phyloP scores from a whole-genome alignment of 2,329 filamentous ascomycete genomes.

The Phialocephala sp. region DNA sequence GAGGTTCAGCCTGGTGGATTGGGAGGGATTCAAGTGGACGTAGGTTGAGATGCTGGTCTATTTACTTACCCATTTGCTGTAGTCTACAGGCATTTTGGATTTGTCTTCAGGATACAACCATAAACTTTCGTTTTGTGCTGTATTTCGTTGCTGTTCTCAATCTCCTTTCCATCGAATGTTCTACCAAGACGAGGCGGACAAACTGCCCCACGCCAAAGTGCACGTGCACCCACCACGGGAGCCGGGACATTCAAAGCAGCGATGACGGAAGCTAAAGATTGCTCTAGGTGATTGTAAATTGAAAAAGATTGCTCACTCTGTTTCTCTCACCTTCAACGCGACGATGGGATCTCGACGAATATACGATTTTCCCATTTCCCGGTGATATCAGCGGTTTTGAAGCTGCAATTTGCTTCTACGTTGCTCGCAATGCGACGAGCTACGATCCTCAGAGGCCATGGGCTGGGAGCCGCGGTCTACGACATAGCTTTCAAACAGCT shows the following conservation, averaged over 20 bases:
- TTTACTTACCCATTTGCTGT: constrained; percentile 59
- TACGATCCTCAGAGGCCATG: constrained; percentile 31
- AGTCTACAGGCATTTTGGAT: constrained; percentile 63
- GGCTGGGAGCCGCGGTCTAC: constrained; percentile 32
- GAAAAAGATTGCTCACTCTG: constrained; percentile 17
- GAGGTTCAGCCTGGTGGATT: constrained; percentile 38
- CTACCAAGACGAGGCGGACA: constrained; percentile 24
- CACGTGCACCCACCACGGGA: constrained; percentile 19
- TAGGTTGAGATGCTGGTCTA: constrained; percentile 1
- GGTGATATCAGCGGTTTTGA: constrained; percentile 39
- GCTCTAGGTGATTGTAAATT: constrained; percentile 19
- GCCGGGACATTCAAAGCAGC: constrained; percentile 13
- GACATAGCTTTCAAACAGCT: constrained; percentile 37
- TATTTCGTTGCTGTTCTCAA: constrained; percentile 16
- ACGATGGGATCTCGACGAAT: constrained; percentile 37
- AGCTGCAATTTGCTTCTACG: constrained; percentile 23
- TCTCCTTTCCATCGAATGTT: constrained; percentile 34
- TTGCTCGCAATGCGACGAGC: constrained; percentile 38
- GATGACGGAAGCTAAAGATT: constrained; percentile 33
- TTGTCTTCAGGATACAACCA: not conserved
- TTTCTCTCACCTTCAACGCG: constrained; percentile 23
- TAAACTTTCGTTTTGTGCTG: not conserved
- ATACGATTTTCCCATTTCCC: constrained; percentile 30
- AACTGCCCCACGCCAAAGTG: constrained; percentile 14
- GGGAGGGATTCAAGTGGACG: constrained; percentile 12